A percentile compares a stretch with the other conserved stretches of the same genome.
Conservation (phyloP, 192 early-diverging fungal species). For the Entophlyctis luteolus region DNA sequence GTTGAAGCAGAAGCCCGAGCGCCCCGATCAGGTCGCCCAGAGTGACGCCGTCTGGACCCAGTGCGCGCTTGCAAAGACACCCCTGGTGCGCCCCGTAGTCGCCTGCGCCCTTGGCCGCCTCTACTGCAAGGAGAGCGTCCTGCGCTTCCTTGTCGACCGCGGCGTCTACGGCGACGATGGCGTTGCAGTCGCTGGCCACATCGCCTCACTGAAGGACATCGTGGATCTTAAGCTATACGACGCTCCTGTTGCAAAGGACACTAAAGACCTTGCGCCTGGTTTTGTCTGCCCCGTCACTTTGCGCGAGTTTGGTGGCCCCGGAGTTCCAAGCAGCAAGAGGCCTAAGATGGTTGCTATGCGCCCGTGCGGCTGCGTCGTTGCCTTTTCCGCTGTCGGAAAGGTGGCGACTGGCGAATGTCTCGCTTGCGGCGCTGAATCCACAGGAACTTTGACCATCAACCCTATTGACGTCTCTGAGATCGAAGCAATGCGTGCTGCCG, state of each 20-base stretch:
- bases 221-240: constrained; percentile 52
- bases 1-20: constrained; percentile 64
- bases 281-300: constrained; percentile 78
- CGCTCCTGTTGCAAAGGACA: background rate
- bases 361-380: constrained; percentile 66
- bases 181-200: constrained; percentile 70
- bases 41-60: constrained; percentile 63
- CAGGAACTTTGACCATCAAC: constrained; percentile 52
- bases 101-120: constrained; percentile 68
- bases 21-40: constrained; percentile 63
- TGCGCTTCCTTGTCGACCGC: constrained; percentile 71
- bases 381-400: constrained; percentile 60
- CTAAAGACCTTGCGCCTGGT: background rate
- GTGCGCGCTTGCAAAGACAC: constrained; percentile 76
- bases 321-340: background rate
- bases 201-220: constrained; percentile 67
- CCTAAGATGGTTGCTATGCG: background rate
- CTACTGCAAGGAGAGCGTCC: constrained; percentile 77
- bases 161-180: constrained; percentile 68
- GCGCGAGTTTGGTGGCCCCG: constrained; percentile 33
- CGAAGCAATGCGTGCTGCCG: constrained; percentile 36
- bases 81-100: constrained; percentile 64
- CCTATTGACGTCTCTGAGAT: constrained; percentile 57
- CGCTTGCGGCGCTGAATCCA: constrained; percentile 50
- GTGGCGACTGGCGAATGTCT: constrained; percentile 56